Conservation (phyloP, 2,329 filamentous ascomycete genomes). For the Apiospora pterosperma region DNA sequence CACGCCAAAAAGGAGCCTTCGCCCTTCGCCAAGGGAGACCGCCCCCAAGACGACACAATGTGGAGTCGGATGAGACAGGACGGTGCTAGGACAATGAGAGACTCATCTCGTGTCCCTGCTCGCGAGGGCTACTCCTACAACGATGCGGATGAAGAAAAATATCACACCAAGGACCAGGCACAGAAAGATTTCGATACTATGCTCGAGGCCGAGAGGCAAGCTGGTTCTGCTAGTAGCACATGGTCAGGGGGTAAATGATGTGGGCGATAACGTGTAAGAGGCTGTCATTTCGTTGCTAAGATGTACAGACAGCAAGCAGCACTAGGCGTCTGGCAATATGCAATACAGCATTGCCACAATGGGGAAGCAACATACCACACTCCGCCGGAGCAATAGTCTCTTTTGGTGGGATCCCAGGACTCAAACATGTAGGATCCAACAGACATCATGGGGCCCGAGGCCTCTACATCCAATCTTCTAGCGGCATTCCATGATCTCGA, state of each 20-base stretch:
- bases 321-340: background rate
- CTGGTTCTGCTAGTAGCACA: background rate
- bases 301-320: background rate
- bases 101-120: background rate
- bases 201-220: constrained; percentile 37
- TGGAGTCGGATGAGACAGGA: constrained; percentile 16
- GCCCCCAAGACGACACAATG: constrained; percentile 22
- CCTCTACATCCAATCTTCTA: background rate
- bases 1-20: constrained; percentile 21
- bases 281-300: background rate
- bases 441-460: background rate
- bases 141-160: constrained; percentile 32
- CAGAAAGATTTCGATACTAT: constrained; percentile 50
- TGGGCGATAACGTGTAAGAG: background rate
- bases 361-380: background rate
- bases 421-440: background rate
- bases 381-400: background rate
- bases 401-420: too few species aligned
- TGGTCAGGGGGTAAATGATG: background rate
- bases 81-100: background rate
- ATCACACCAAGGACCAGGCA: constrained; percentile 40
- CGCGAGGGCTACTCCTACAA: constrained; percentile 33
- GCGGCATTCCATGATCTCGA: background rate
- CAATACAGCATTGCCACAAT: background rate
- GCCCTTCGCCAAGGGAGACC: constrained; percentile 17